Base-by-base conservation (phyloP, 768 basidiomycete genomes). In the Peribolospora kevripleyi region DNA sequence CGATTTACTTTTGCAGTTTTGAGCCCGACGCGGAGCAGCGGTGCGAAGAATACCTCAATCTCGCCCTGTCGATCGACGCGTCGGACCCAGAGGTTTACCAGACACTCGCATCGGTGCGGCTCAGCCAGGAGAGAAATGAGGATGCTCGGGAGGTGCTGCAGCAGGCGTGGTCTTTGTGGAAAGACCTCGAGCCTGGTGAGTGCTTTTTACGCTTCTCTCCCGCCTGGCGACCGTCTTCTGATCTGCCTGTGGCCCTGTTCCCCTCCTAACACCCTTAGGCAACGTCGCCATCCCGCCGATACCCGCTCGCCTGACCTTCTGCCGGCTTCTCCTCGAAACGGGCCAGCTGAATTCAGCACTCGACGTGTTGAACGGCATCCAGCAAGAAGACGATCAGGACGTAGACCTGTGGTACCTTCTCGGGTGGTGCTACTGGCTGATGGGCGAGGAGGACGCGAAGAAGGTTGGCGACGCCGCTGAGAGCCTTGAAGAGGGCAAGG, bases 301-400 rank as follows among this genome's bases (percentile, higher is more conserved):
- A 6, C 36, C 55, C 0, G 51, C 60, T 3, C 57, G 60, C 8
- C 54, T 61, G 2, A 57, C 57, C 11, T 58, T 58, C 50, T 57
- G 56, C 52, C 58, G 58, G 51, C 58, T 61, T 38, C 50, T 61
- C 50, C 57, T 61, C 54, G 60, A 61, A 42, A 49, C 58, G 2
- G 51, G 54, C 4, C 49, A 51, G 14, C 56, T 57, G 37, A 54
- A 51, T 8, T 38, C 54, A 3, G 61, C 63, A 5, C 55, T 63
- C 42, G 62, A 64, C 53, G 59, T 64, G 38, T 55, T 64, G 14
- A 51, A 61, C 25, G 54, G 57, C 3, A 58, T 63, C 49, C 62
- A 64, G 53, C 54, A 60, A 39, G 63, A 64, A 54, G 61, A 64
- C 59, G 63, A 63, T 49, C 61, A 63, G 55, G 62, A 64, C 41